Percentiles rank a stretch among this genome's conserved stretches.
Evolutionary conservation across 108 stramenopile species (phyloP).

Genomic region (Seminavis robusta): DNA sequence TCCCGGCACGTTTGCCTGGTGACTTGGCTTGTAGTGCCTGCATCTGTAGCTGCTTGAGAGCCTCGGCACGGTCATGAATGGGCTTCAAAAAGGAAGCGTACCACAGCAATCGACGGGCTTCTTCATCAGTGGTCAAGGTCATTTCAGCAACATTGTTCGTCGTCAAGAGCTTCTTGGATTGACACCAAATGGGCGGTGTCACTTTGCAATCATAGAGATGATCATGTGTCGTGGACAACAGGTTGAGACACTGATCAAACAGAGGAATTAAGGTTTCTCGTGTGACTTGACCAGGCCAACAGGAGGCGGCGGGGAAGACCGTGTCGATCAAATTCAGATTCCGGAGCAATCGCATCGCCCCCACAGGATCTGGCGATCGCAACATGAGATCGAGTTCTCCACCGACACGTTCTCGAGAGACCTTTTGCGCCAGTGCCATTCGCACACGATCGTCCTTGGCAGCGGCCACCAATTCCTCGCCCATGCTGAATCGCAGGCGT

Average conservation of each 20-base stretch:
- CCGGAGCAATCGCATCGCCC: constrained; percentile 76
- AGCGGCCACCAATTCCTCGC: constrained; percentile 60
- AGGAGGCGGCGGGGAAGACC: constrained; percentile 55
- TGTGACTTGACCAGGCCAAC: constrained; percentile 3
- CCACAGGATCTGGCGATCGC: constrained; percentile 79
- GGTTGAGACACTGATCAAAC: constrained; percentile 46
- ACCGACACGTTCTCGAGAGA: constrained; percentile 85
- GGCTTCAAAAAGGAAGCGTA: constrained; percentile 84
- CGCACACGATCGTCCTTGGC: constrained; percentile 62
- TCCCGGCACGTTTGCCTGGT: constrained; percentile 12
- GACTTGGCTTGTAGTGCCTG: constrained; percentile 12
- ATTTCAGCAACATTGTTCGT: constrained; percentile 35
- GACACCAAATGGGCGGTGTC: constrained; percentile 71
- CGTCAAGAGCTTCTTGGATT: not conserved
- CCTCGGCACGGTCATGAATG: constrained; percentile 24
- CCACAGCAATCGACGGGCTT: constrained; percentile 77
- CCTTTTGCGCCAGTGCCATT: constrained; percentile 77
- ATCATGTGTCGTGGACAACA: constrained; percentile 60
- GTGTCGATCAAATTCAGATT: constrained; percentile 63
- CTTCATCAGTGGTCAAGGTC: constrained; percentile 60
- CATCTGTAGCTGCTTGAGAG: constrained; percentile 2
- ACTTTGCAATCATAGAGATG: constrained; percentile 61
- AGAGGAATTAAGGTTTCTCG: constrained; percentile 1
- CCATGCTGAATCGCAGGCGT: constrained; percentile 80
- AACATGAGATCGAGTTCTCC: constrained; percentile 86